These are phyloP conservation scores for Pestalotiopsis sp. DNA, from an alignment of 2,329 filamentous ascomycete genomes.

Conservation along the genomic window DNA sequence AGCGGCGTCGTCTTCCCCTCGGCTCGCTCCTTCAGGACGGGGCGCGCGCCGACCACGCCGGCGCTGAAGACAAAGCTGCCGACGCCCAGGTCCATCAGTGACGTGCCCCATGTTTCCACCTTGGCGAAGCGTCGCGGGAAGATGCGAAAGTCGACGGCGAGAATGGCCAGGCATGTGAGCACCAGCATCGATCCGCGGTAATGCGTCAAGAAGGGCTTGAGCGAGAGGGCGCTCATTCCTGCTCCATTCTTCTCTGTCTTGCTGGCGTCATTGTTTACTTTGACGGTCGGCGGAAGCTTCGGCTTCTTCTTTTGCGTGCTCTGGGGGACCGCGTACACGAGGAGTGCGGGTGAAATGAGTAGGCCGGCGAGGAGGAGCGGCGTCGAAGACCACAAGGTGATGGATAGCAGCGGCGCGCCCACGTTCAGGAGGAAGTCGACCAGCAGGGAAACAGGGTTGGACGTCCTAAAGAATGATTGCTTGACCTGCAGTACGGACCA, in stretches of 20 bases:
- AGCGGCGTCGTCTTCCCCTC: conserved; percentile 53
- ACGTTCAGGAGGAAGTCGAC: conserved; percentile 91
- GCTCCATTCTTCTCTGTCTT: conserved; percentile 19
- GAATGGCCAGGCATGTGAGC: conserved; percentile 84
- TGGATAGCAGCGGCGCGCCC: conserved; percentile 78
- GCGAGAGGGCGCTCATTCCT: conserved; percentile 61
- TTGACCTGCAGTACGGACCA: conserved; percentile 90
- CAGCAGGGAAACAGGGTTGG: conserved; percentile 67
- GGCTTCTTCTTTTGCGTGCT: conserved; percentile 51
- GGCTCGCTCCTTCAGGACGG: conserved; percentile 72
- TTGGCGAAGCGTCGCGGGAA: conserved; percentile 96
- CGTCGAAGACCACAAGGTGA: conserved; percentile 78
- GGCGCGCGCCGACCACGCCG: conserved; percentile 85
- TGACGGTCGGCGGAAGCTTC: conserved; percentile 44
- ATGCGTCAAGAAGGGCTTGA: conserved; percentile 89
- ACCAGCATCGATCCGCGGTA: conserved; percentile 93
- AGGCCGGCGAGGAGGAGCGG: conserved; percentile 76
- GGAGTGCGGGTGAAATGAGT: conserved; percentile 69
- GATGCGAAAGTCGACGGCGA: conserved; percentile 94
- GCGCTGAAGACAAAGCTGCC: conserved; percentile 97
- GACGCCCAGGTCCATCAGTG: conserved; percentile 97
- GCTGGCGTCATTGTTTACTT: conserved; percentile 8
- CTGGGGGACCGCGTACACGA: conserved; percentile 60
- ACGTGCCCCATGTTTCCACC: conserved; percentile 98
- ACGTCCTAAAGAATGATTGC: conserved; percentile 80